Evolutionary conservation across 2,329 filamentous ascomycete species (phyloP).

Genomic region (Bipolaris oryzae): DNA sequence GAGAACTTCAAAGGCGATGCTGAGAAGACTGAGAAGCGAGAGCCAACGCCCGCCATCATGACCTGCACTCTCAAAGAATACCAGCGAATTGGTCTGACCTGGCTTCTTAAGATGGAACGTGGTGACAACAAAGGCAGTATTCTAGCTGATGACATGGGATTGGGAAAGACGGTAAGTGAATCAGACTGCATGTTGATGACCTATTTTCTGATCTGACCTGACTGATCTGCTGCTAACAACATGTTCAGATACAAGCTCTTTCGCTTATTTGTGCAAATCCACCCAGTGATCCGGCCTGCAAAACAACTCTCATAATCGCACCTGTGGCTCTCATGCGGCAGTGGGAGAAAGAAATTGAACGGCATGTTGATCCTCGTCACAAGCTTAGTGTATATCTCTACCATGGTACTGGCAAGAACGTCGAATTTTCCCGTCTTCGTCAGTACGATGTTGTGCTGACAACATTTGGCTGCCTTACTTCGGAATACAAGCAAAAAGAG

Average conservation of each 20-base stretch:
- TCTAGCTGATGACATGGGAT: conserved; percentile 68
- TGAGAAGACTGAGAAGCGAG: conserved; percentile 60
- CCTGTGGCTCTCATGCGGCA: conserved; percentile 81
- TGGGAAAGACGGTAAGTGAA: conserved; percentile 74
- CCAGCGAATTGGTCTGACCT: conserved; percentile 77
- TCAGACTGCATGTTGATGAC: neutral
- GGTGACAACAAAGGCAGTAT: conserved; percentile 76
- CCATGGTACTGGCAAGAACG: conserved; percentile 65
- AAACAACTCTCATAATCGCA: conserved; percentile 83
- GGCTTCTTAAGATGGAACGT: conserved; percentile 77
- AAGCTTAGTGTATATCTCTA: conserved; percentile 70
- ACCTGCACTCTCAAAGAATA: conserved; percentile 76
- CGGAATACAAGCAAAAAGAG: conserved; percentile 69
- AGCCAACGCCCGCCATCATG: conserved; percentile 72
- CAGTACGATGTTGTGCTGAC: conserved; percentile 77
- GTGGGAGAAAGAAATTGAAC: conserved; percentile 80
- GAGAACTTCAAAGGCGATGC: conserved; percentile 40
- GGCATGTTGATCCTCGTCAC: conserved; percentile 67
- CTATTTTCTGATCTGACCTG: neutral
- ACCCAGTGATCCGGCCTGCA: conserved; percentile 62
- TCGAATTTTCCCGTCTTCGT: conserved; percentile 64
- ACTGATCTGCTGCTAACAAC: neutral
- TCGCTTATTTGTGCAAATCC: conserved; percentile 74
- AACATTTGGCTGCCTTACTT: conserved; percentile 74
- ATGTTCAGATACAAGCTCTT: conserved; percentile 65